phyloP scores from a whole-genome alignment of 768 basidiomycete species.

The Russula virescens region DNA sequence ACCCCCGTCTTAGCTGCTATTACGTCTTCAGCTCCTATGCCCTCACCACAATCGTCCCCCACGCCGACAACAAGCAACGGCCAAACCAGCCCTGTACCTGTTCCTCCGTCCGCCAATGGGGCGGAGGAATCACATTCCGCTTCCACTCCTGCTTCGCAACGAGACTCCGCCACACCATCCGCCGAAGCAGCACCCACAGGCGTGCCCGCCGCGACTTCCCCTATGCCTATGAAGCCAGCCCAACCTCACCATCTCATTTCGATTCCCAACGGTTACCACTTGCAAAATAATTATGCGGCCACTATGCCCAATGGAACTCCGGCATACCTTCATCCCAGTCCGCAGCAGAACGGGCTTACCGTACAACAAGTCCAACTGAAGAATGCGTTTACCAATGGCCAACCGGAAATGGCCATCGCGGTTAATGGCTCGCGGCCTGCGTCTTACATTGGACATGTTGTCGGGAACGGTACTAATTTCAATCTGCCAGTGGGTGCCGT shows the following conservation, averaged over 20 bases:
- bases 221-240: constrained; percentile 46
- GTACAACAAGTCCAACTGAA: constrained; percentile 59
- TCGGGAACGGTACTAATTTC: constrained; percentile 35
- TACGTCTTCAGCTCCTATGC: constrained; percentile 29
- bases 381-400: constrained; percentile 41
- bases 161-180: constrained; percentile 12
- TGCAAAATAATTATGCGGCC: constrained; percentile 38
- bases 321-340: constrained; percentile 31
- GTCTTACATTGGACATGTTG: constrained; percentile 36
- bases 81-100: constrained; percentile 10
- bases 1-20: constrained; percentile 35
- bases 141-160: constrained; percentile 12
- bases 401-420: constrained; percentile 27
- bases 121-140: constrained; percentile 25
- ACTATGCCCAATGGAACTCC: constrained; percentile 33
- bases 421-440: constrained; percentile 28
- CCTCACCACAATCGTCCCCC: constrained; percentile 19
- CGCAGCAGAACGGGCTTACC: constrained; percentile 39
- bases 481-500: constrained; percentile 31
- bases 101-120: constrained; percentile 13
- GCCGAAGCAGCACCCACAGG: constrained; percentile 5
- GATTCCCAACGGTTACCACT: constrained; percentile 40
- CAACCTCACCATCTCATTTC: constrained; percentile 35
- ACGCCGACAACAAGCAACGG: constrained; percentile 20
- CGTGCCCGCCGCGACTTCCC: constrained; percentile 30